A percentile compares a stretch with the other conserved stretches of the same genome.
phyloP scores from a whole-genome alignment of 2,329 filamentous ascomycete species.

The Pseudofabraea citricarpa region DNA sequence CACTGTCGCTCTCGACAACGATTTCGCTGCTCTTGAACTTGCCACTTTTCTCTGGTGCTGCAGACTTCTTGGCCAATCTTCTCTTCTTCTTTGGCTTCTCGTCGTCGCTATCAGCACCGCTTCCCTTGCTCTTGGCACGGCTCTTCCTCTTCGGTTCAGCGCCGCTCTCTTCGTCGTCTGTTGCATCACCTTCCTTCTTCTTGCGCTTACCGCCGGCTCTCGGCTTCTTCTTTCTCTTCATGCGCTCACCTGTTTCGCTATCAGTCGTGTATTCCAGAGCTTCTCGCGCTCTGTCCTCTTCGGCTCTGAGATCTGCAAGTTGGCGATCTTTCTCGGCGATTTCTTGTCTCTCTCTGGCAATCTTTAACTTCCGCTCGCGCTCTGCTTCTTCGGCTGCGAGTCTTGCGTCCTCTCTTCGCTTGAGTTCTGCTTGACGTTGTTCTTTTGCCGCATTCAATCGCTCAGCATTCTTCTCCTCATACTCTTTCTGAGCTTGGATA shows the following conservation, averaged over 20 bases:
- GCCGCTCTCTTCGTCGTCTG: conserved; percentile 27
- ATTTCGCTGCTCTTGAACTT: conserved; percentile 30
- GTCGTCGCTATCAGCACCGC: conserved; percentile 26
- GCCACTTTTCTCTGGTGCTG: conserved; percentile 15
- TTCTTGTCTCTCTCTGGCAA: conserved; percentile 78
- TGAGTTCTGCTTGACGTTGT: conserved; percentile 74
- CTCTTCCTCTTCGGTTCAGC: conserved; percentile 19
- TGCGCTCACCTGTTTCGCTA: conserved; percentile 73
- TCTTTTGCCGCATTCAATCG: conserved; percentile 79
- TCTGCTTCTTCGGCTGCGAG: conserved; percentile 63
- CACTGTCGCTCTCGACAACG: conserved; percentile 29
- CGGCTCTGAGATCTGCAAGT: conserved; percentile 64
- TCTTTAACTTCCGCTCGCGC: conserved; percentile 70
- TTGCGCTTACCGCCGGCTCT: conserved; percentile 33
- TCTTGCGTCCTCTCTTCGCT: conserved; percentile 71
- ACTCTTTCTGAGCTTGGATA: conserved; percentile 79
- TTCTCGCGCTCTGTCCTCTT: conserved; percentile 63
- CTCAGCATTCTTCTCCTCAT: conserved; percentile 87
- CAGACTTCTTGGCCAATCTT: conserved; percentile 24
- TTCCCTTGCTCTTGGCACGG: conserved; percentile 15
- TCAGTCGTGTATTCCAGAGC: conserved; percentile 80
- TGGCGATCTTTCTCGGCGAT: conserved; percentile 73
- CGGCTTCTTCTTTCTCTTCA: conserved; percentile 70
- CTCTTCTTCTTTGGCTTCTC: conserved; percentile 32
- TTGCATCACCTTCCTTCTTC: conserved; percentile 32